A percentile compares a stretch with the other conserved stretches of the same genome.
phyloP scores from a whole-genome alignment of 1,139 yeast genomes.

The Debaryomyces udenii region DNA sequence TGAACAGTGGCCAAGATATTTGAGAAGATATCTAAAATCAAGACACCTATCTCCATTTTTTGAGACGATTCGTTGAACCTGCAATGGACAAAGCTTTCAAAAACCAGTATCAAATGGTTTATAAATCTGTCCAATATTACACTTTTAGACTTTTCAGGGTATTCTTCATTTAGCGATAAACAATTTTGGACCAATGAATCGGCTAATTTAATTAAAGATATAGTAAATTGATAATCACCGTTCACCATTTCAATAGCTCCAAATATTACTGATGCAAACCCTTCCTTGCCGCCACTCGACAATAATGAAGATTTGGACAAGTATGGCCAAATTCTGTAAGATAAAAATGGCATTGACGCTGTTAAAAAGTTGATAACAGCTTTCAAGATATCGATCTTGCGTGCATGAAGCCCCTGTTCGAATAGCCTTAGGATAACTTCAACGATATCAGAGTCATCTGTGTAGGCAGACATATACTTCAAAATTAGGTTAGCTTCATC shows the following conservation, averaged over 20 bases:
- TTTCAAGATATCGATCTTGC: constrained; percentile 51
- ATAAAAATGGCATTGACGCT: constrained; percentile 49
- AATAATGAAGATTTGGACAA: constrained; percentile 67
- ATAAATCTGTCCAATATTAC: constrained; percentile 60
- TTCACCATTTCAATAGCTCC: constrained; percentile 75
- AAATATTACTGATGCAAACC: constrained; percentile 61
- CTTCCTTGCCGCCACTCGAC: constrained; percentile 70
- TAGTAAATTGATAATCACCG: constrained; percentile 68
- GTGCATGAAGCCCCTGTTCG: constrained; percentile 66
- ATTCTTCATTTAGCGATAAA: constrained; percentile 40
- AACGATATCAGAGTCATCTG: constrained; percentile 69
- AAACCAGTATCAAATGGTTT: constrained; percentile 62
- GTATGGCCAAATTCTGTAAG: constrained; percentile 80
- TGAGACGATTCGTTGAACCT: constrained; percentile 59
- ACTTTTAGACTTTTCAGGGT: constrained; percentile 49
- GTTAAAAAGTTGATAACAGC: constrained; percentile 55
- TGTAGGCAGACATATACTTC: constrained; percentile 58
- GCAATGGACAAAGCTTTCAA: constrained; percentile 77
- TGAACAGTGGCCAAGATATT: constrained; percentile 57
- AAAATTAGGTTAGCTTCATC: constrained; percentile 49
- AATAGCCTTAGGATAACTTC: constrained; percentile 67
- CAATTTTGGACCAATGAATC: constrained; percentile 59
- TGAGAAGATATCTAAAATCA: constrained; percentile 58
- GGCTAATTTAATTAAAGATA: constrained; percentile 58
- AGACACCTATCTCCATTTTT: constrained; percentile 63